Base-by-base conservation (phyloP, 169 alveolate species). In the Plasmodium adleri region DNA sequence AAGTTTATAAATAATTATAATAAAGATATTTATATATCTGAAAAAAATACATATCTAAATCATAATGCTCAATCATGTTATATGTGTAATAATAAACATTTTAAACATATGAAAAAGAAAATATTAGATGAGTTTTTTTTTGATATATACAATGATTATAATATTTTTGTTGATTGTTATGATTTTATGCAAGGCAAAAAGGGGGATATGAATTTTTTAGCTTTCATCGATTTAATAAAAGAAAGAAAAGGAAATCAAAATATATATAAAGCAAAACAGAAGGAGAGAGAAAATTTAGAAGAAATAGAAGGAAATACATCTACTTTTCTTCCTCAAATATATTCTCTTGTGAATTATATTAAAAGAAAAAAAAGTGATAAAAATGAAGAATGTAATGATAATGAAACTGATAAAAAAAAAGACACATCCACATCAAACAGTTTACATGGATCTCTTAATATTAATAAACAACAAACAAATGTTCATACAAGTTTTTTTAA, bases 111-210 rank as follows among this genome's bases (percentile, higher is more conserved):
- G 5, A 39, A 67, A 52, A 83, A 68, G 24, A 80, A 68, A 83
- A 32, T 83, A 68, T 39, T 83, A 56, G 91, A 83, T 68, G 91
- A 68, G 20, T 83, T 68, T 56, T 83, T 83, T 83, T 83, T 43
- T 52, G 91, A 83, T 13, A 83, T 68, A 54, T 83, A 83, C 62
- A 83, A 62, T 13, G 78, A 83, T 39, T 67, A 28, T 56, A 54
- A 9, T n/a, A 83, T 83, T 15, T 83, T 83, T 67, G 74, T 68
- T 22, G 66, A 66, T 12, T 54, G 54, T 15, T 63, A 67, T 54
- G 13, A 17, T 60, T 83, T 83, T 50, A 49, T 67, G 9, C 22
- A 62, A 1, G 26, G 20, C 7, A 28, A 83, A 49, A 68, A 39
- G 49, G 83, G 32, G 1, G 12, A 59, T 12, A 17, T 68, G 32